Conservation (phyloP, 148 eudicot species). For the Limonium bicolor region DNA sequence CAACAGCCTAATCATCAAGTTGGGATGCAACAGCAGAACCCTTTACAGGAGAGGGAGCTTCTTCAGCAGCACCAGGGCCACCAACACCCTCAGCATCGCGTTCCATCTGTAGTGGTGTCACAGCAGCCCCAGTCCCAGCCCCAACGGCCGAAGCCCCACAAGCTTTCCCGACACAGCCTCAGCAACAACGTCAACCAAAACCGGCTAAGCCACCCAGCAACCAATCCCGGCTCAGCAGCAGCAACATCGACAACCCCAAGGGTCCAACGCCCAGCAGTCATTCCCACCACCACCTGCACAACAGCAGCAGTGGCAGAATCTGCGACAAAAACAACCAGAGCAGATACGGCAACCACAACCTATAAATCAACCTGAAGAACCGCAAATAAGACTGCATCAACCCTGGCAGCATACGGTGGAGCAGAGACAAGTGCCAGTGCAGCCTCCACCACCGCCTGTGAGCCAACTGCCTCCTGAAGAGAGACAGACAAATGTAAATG, state of each 20-base stretch:
- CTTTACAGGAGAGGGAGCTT: slow-evolving; percentile 10
- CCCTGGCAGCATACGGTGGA: background rate
- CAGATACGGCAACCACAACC: background rate
- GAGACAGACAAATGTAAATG: background rate
- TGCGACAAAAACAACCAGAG: too few species aligned
- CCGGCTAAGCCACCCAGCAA: background rate
- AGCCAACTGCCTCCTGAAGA: slow-evolving; percentile 14
- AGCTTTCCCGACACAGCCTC: too few species aligned
- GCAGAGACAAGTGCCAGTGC: background rate
- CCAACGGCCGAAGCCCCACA: background rate
- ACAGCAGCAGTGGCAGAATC: slow-evolving; percentile 8
- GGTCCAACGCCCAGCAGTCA: slow-evolving; percentile 1
- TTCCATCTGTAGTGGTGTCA: background rate
- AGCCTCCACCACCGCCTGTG: slow-evolving; percentile 2
- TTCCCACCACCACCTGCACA: background rate
- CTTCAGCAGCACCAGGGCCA: slow-evolving; percentile 1
- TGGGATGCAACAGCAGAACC: too few species aligned
- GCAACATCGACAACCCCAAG: background rate
- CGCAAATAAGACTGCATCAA: background rate
- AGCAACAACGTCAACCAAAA: too few species aligned
- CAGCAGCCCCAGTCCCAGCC: background rate
- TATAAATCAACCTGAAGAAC: background rate
- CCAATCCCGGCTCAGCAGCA: background rate
- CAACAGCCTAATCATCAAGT: too few species aligned
- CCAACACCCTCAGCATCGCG: slow-evolving; percentile 3